Conservation (phyloP, 441 rosid genomes). For the Croton laevigatus region DNA sequence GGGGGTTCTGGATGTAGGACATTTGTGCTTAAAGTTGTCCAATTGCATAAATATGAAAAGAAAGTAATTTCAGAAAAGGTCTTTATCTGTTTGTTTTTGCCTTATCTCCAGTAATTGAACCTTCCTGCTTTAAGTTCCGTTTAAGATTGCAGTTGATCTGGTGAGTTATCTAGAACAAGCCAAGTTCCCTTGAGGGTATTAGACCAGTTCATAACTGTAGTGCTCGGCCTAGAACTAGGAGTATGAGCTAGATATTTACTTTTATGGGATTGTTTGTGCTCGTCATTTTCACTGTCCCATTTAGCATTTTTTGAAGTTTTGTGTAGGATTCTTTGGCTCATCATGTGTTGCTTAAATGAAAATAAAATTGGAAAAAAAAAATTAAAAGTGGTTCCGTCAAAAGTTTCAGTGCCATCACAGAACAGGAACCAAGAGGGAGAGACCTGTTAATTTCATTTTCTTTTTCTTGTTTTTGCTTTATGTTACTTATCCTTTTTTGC, state of each 20-base stretch:
- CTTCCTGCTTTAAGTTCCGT: background rate
- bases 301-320: too few relatives aligned
- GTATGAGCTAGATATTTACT: background rate
- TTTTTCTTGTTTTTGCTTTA: background rate
- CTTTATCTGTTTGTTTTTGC: background rate
- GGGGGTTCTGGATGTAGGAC: background rate
- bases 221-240: background rate
- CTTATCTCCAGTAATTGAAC: background rate
- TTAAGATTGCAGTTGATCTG: background rate
- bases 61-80: slow-evolving; percentile 2
- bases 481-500: background rate
- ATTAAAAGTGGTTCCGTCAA: background rate
- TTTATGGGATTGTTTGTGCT: background rate
- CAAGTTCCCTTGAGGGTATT: background rate
- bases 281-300: background rate
- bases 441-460: too few relatives aligned
- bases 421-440: too few relatives aligned
- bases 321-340: too few relatives aligned
- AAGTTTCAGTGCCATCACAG: background rate
- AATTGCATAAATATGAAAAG: background rate
- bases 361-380: background rate
- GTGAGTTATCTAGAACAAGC: background rate
- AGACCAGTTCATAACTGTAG: background rate
- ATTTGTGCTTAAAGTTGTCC: background rate
- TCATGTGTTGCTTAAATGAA: background rate